Base-by-base conservation (phyloP, 345 rosid genomes). In the Schrenkiella parvula region DNA sequence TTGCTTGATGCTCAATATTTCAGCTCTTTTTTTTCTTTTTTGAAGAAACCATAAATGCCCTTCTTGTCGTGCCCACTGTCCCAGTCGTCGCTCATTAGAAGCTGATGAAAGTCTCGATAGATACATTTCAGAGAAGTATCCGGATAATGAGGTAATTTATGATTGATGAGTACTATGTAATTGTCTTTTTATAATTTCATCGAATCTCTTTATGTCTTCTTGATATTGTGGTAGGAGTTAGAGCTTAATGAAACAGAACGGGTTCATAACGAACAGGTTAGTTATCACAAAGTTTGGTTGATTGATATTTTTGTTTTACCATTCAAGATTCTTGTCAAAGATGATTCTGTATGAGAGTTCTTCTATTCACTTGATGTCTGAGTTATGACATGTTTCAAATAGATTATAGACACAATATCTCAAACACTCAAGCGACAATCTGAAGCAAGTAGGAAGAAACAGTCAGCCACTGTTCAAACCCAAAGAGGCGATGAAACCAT, bases 41-140 rank as follows among this genome's bases (percentile, higher is more conserved):
- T 75, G 72, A 70, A 87, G 89, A 72, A 83, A 81, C 70, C 82
- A 85, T 31, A 84, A 80, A 53, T 87, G 89, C 60, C 89, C 89
- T 25, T 83, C 89, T 61, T 87, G 91, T 81, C 91, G 83, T 19
- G 78, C 77, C 0, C 86, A 77, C 68, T 83, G 85, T 62, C 86
- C 89, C 17, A 83, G 84, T 56, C 87, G 88, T 44, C 82, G 87
- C 48, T 82, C 89, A 70, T 65, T 85, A 53, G 79, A 84, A 75
- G 86, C 83, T 78, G 89, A 87, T 72, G 78, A 84, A 64, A 79
- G 82, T 34, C 83, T 83, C 59, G 89, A 85, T 81, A 83, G 84
- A 58, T 29, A 83, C 57, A 81, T 85, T 67, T 80, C 86, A 47
- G 84, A 83, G 14, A 34, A 82, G 38, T 84, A 80, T 79, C 88